These are phyloP conservation scores for slime mould (Dictyostelium discoideum) DNA, from an alignment of 78 protist genomes.

Conservation along the genomic window DNA sequence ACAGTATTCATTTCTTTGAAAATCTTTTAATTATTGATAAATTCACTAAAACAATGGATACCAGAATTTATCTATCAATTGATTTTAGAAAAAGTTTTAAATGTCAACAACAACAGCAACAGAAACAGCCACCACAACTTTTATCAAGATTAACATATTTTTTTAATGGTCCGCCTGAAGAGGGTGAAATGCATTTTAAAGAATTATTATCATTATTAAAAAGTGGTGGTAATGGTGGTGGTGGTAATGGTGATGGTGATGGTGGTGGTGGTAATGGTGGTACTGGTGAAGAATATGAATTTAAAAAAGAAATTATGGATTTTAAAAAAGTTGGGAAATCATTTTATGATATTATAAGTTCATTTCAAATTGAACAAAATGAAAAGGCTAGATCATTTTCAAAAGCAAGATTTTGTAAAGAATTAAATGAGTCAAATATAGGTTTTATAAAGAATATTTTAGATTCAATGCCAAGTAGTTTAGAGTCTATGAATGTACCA, in stretches of 20 bases:
- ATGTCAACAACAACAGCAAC: neutral
- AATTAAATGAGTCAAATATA: neutral
- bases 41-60: constrained; percentile 37
- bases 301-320: neutral
- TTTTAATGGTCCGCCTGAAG: neutral
- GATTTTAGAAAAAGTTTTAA: neutral
- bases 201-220: neutral
- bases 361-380: neutral
- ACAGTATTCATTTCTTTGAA: neutral
- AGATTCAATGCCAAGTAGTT: neutral
- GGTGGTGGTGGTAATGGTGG: neutral
- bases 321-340: neutral
- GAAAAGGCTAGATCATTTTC: neutral
- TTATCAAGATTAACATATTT: neutral
- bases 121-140: neutral
- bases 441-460: neutral
- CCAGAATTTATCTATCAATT: neutral
- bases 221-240: neutral
- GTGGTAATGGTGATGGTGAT: neutral
- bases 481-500: neutral
- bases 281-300: neutral
- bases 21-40: neutral
- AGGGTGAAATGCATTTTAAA: neutral
- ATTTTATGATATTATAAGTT: neutral
- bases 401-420: neutral